Base-by-base conservation (phyloP, 2,329 filamentous ascomycete genomes). In the Trichoderma koningii region DNA sequence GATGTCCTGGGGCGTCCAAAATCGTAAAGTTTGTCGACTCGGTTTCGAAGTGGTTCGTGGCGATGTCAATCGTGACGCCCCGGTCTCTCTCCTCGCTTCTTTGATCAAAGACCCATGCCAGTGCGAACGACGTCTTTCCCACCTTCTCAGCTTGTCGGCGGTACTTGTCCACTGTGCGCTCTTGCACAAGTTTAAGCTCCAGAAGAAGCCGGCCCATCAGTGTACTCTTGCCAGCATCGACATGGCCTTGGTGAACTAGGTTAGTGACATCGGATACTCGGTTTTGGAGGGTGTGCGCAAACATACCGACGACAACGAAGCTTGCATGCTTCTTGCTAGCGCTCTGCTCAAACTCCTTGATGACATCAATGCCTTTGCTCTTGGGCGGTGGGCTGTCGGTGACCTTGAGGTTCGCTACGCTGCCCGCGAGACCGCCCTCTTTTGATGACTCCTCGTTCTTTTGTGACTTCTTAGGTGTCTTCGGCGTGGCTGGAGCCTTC, bases 31-130 rank as follows among this genome's bases (percentile, higher is more conserved):
- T 85, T 0, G 92, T 95, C 59, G 85, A 89, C 1, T 91, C 88
- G 0, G 96, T 99, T 74, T 96, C 91, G 73, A 99, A 99, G 69
- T 93, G 88, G 74, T 96, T 96, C 19, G 91, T 96, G 9, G 95
- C 94, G 72, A 98, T 95, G 74, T 99, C 95, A 55, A 99, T 97
- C 0, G 95, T 99, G 7, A 99, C 92, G 51, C 95, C 95, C 65
- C 93, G 87, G 65, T 87, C 88, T 68, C 95, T 86, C 76, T 99
- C 95, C 73, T 99, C 95, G 0, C 88, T 87, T 21, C 92, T 89
- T 75, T 97, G 91, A 74, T 99, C 95, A 77, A 99, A 85, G 2
- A 99, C 92, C 95, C 95, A 99, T 1, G 96, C 95, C 23, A 99
- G 84, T 14, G 94, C 94, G 77, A 99, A 99, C 0, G 95, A 98